Evolutionary conservation across 176 grass and related monocot genomes (phyloP), one percentile per base, ranked within the genome.

Genomic region (Eleusine coracana): DNA sequence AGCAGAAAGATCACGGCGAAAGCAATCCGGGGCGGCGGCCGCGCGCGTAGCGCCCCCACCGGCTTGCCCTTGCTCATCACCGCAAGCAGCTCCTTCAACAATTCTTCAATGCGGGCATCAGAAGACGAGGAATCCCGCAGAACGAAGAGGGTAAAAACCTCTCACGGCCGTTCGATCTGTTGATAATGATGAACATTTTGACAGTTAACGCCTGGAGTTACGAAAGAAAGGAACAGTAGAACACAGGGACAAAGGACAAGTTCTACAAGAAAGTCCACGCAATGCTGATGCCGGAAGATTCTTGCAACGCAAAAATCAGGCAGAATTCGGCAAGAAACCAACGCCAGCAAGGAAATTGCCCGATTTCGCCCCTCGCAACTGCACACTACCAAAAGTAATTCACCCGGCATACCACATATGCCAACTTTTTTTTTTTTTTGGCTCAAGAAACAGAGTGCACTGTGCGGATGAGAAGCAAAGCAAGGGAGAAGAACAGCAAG

Each of bases 201-300:
- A 45, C 39, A 15, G 73, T 73, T 74, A 59, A 51, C 74, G 60
- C 51, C 74, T 78, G 76, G 64, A 28, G 74, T 73, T 25, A 67
- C 21, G 50, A 59, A 29, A 82, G 3, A 51, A 51, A 17, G 15
- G 6, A 52, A 63, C 52, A 54, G 77, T 39, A 68, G 31, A 80
- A 68, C 29, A 37, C 45, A 29, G 11, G 58, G n/a, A 58, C 4
- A 73, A 20, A 73, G 50, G 28, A 64, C 79, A 70, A 28, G 39
- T 27, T 54, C 38, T 58, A 31, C 46, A 28, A 72, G 67, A 78
- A 78, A 66, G 83, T 39, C 69, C 46, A 76, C 55, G 62, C 68
- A 86, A 86, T 86, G 84, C 74, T 8, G 80, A 90, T 82, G 40
- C 85, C 6, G 29, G 15, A 87, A 86, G 49, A 83, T 69, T 83